A percentile compares a stretch with the other conserved stretches of the same genome.
Conservation (phyloP, 2,329 filamentous ascomycete species). For the Venturia asperata region DNA sequence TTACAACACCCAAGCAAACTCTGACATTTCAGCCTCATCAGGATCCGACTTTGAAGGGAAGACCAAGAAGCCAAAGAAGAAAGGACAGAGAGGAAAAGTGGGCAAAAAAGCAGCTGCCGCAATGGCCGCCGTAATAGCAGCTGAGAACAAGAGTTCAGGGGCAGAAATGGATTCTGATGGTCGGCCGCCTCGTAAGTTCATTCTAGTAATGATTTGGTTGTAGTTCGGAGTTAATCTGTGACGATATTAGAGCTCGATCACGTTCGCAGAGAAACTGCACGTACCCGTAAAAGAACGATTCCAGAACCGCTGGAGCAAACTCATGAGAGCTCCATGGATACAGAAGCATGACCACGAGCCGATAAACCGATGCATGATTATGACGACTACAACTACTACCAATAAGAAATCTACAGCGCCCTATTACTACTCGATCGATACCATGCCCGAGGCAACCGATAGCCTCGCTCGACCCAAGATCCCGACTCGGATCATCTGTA, state of each 20-base stretch:
- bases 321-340: neutral
- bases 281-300: slow-evolving; percentile 12
- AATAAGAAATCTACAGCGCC: neutral
- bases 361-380: neutral
- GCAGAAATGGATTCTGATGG: slow-evolving; percentile 13
- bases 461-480: neutral
- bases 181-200: slow-evolving; percentile 37
- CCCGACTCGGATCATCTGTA: neutral
- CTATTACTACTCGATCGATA: neutral
- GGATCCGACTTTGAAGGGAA: slow-evolving; percentile 16
- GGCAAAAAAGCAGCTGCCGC: neutral
- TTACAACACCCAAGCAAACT: neutral
- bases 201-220: slow-evolving; percentile 76
- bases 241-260: slow-evolving; percentile 56
- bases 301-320: neutral
- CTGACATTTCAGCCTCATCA: slow-evolving; percentile 8
- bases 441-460: neutral
- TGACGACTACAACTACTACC: neutral
- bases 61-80: slow-evolving; percentile 6
- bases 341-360: neutral
- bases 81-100: slow-evolving; percentile 1
- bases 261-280: slow-evolving; percentile 13
- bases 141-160: neutral
- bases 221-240: slow-evolving; percentile 84
- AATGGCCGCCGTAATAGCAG: slow-evolving; percentile 7